Conservation (phyloP, 2,329 filamentous ascomycete genomes). For the Diplodia intermedia region DNA sequence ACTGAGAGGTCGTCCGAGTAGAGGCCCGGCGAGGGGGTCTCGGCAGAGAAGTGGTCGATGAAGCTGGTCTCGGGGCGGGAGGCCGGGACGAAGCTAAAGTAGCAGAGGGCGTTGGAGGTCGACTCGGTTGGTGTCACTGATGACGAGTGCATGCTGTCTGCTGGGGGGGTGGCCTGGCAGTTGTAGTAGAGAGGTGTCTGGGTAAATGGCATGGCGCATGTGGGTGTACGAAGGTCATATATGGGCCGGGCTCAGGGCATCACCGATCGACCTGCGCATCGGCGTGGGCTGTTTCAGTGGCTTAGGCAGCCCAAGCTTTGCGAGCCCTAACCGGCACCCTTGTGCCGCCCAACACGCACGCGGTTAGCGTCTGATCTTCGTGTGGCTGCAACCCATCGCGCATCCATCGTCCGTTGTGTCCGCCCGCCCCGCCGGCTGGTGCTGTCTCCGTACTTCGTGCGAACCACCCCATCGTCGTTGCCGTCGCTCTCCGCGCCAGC, state of each 20-base stretch:
- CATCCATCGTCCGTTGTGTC: conserved; percentile 2
- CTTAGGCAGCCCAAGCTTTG: conserved; percentile 7
- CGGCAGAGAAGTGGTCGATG: conserved; percentile 41
- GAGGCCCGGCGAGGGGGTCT: conserved; percentile 40
- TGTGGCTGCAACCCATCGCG: conserved; percentile 13
- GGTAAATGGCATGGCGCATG: conserved; percentile 1
- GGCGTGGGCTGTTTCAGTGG: conserved; percentile 15
- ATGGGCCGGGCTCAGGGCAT: conserved; percentile 15
- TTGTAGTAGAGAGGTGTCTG: neutral
- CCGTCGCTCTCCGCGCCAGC: neutral
- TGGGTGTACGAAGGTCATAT: conserved; percentile 12
- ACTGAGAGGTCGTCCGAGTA: conserved; percentile 38
- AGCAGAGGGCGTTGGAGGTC: conserved; percentile 38
- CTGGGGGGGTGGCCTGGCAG: neutral
- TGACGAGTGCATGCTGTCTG: conserved; percentile 30
- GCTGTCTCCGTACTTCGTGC: conserved; percentile 7
- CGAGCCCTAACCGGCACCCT: conserved; percentile 8
- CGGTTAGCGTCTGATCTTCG: neutral
- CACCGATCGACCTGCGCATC: conserved; percentile 8
- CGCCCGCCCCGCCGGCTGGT: neutral
- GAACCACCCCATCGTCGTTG: neutral
- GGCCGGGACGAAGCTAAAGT: conserved; percentile 43
- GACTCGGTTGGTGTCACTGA: conserved; percentile 24
- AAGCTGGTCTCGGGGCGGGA: conserved; percentile 31
- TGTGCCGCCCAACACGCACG: neutral